These are phyloP conservation scores for Melaleuca quinquenervia DNA, from an alignment of 345 rosid genomes.

Conservation along the genomic window DNA sequence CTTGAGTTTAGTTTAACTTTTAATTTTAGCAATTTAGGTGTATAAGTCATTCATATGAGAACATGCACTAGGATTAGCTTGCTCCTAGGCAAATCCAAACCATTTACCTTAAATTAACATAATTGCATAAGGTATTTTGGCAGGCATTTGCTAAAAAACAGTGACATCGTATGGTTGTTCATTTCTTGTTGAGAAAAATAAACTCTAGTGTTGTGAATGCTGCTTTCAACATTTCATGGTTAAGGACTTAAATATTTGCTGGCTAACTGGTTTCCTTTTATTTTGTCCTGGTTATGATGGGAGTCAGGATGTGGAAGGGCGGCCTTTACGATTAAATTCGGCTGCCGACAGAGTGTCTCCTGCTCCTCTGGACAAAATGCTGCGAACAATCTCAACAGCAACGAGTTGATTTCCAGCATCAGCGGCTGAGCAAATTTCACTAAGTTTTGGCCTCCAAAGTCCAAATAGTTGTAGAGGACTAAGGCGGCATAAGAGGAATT, in stretches of 20 bases:
- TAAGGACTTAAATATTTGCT: neutral
- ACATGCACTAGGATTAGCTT: neutral
- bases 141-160: neutral
- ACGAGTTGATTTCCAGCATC: slow-evolving; percentile 37
- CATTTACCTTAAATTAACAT: neutral
- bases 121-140: neutral
- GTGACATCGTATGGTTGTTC: neutral
- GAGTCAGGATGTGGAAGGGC: slow-evolving; percentile 83
- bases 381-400: slow-evolving; percentile 24
- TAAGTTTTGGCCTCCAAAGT: neutral
- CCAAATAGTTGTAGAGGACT: neutral
- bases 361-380: slow-evolving; percentile 8
- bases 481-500: neutral
- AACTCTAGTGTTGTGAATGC: neutral
- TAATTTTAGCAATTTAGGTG: neutral
- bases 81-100: neutral
- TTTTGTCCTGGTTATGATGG: neutral
- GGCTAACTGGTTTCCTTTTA: neutral
- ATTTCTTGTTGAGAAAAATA: neutral
- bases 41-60: neutral
- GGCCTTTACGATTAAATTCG: slow-evolving; percentile 62
- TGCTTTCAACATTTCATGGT: neutral
- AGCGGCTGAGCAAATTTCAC: slow-evolving; percentile 16
- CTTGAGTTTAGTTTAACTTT: neutral
- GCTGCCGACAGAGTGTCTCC: slow-evolving; percentile 48